Conservation (phyloP, 2,329 filamentous ascomycete genomes). For the Bipolaris cookei region DNA sequence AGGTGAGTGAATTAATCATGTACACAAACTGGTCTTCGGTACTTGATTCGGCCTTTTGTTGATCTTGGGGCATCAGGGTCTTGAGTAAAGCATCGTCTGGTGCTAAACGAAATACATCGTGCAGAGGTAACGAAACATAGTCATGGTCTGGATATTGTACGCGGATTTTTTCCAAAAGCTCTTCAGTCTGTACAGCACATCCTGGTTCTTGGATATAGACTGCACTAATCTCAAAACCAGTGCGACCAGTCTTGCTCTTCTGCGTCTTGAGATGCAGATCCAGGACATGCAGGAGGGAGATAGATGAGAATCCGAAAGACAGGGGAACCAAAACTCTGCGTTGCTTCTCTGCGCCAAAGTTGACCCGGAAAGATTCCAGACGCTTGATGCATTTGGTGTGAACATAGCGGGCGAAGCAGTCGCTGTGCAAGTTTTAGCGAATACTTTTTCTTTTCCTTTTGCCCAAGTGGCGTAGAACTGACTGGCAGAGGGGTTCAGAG, state of each 20-base stretch:
- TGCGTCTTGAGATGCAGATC: constrained; percentile 72
- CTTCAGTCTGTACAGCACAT: constrained; percentile 5
- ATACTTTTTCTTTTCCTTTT: constrained; percentile 5
- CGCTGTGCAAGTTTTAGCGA: constrained; percentile 52
- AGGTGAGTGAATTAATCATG: constrained; percentile 69
- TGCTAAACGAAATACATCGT: constrained; percentile 55
- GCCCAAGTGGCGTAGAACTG: constrained; percentile 29
- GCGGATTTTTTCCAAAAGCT: constrained; percentile 51
- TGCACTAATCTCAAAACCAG: constrained; percentile 71
- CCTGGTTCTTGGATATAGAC: constrained; percentile 53
- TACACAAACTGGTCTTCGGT: constrained; percentile 48
- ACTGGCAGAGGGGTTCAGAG: constrained; percentile 66
- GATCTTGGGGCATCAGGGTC: constrained; percentile 21
- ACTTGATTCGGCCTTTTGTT: neutral
- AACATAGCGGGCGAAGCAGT: constrained; percentile 81
- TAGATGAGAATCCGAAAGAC: constrained; percentile 82
- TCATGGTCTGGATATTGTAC: constrained; percentile 69
- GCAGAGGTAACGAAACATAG: constrained; percentile 69
- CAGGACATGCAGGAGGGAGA: constrained; percentile 76
- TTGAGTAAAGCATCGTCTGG: constrained; percentile 31
- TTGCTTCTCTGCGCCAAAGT: constrained; percentile 53
- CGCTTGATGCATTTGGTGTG: constrained; percentile 81
- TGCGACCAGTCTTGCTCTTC: constrained; percentile 66
- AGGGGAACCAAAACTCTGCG: constrained; percentile 75
- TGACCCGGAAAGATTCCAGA: constrained; percentile 68